Evolutionary conservation across 2,329 filamentous ascomycete genomes (phyloP).

Genomic region (Thermothelomyces thermophilus): DNA sequence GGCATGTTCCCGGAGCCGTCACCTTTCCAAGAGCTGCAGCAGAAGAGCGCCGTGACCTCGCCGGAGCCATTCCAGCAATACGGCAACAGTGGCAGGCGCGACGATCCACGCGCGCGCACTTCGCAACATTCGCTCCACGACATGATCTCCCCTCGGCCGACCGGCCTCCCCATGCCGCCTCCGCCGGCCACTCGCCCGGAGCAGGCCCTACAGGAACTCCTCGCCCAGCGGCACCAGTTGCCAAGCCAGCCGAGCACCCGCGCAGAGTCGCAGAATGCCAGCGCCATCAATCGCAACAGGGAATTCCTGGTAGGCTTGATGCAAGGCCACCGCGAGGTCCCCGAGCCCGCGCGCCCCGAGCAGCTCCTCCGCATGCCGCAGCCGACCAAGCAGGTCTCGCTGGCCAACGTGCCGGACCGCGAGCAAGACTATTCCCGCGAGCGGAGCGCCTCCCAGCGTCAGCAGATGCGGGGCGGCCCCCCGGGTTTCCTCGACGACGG

Average conservation of each 20-base stretch:
- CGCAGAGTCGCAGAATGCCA: conserved; percentile 38
- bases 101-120: conserved; percentile 37
- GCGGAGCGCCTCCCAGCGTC: conserved; percentile 32
- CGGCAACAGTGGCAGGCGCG: conserved; percentile 38
- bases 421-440: conserved; percentile 43
- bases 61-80: conserved; percentile 45
- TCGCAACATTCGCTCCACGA: conserved; percentile 43
- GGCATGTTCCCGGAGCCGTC: conserved; percentile 20
- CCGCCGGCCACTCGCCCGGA: conserved; percentile 45
- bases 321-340: conserved; percentile 47
- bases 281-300: conserved; percentile 55
- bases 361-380: conserved; percentile 47
- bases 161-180: conserved; percentile 37
- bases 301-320: conserved; percentile 83
- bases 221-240: conserved; percentile 51
- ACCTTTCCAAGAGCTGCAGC: conserved; percentile 24
- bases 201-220: conserved; percentile 55
- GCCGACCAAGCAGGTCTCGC: conserved; percentile 43
- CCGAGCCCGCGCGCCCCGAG: conserved; percentile 46
- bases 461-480: conserved; percentile 41
- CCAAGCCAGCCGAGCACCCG: conserved; percentile 44
- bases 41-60: conserved; percentile 38
- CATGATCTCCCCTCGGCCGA: conserved; percentile 44
- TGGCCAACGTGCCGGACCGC: conserved; percentile 42
- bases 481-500: conserved; percentile 49